Conservation (phyloP, 2,329 filamentous ascomycete species). For the Penicillium sclerotiorum region DNA sequence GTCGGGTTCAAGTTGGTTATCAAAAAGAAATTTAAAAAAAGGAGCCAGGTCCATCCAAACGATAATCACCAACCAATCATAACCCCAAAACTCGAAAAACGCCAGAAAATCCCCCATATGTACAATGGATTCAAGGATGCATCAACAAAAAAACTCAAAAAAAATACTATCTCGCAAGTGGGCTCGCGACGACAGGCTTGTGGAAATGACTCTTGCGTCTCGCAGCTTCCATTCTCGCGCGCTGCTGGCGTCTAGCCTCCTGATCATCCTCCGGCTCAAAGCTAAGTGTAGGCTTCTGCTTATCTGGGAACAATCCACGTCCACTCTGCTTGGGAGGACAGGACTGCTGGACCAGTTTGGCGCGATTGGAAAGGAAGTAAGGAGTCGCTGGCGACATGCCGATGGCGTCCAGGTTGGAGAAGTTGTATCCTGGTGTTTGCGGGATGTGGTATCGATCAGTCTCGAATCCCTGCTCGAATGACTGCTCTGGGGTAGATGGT, state of each 20-base stretch:
- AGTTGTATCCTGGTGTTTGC: conserved; percentile 38
- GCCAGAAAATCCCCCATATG: conserved; percentile 19
- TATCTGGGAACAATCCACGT: conserved; percentile 43
- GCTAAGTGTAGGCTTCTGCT: conserved; percentile 1
- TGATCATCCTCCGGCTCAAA: conserved; percentile 28
- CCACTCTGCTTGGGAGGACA: conserved; percentile 57
- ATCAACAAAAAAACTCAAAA: conserved; percentile 12
- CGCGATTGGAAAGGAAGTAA: conserved; percentile 48
- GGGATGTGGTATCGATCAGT: conserved; percentile 30
- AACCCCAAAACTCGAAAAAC: conserved; percentile 1
- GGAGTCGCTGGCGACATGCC: conserved; percentile 50
- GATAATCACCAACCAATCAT: not conserved
- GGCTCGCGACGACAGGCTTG: conserved; percentile 74
- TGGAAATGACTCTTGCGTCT: conserved; percentile 77
- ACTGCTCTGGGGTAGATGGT: conserved; percentile 21
- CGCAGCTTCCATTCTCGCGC: conserved; percentile 69
- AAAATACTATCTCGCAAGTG: conserved; percentile 56
- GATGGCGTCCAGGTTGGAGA: conserved; percentile 40
- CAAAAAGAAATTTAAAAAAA: no score
- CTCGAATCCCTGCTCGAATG: conserved; percentile 10
- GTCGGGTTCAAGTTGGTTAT: no score
- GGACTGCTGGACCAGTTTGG: conserved; percentile 53
- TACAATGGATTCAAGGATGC: conserved; percentile 19
- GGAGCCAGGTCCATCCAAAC: no score
- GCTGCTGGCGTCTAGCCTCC: conserved; percentile 46